These are phyloP conservation scores for Paspalum notatum DNA, from an alignment of 176 grass and related monocot species.

Conservation along the genomic window DNA sequence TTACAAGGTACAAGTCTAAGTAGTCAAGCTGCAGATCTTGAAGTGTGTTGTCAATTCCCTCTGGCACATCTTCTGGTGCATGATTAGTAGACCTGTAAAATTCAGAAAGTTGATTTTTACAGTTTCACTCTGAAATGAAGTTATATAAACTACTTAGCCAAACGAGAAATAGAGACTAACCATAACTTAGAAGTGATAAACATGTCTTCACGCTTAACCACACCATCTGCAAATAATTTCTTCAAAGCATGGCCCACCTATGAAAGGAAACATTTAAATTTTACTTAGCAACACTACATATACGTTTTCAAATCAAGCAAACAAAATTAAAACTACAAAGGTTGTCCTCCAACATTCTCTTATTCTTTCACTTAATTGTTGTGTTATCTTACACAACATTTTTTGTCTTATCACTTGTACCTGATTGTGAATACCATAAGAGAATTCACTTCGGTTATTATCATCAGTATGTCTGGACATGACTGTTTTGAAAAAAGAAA, in stretches of 20 bases:
- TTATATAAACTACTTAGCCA: not conserved
- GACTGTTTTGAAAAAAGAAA: not conserved
- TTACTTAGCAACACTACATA: constrained; percentile 2
- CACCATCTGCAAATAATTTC: constrained; percentile 64
- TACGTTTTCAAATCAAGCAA: not conserved
- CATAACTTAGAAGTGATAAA: constrained; percentile 93
- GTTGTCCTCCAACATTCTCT: constrained; percentile 7
- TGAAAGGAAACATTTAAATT: not conserved
- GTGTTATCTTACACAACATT: not conserved
- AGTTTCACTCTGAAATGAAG: not conserved
- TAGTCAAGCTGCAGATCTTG: constrained; percentile 48
- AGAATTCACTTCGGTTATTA: not conserved
- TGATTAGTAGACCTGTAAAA: constrained; percentile 40
- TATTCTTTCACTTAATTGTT: not conserved
- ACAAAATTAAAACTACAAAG: not conserved
- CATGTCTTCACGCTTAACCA: constrained; percentile 70
- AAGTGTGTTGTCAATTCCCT: constrained; percentile 27
- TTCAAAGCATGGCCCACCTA: constrained; percentile 79
- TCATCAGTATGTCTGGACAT: not conserved
- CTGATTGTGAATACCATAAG: not conserved
- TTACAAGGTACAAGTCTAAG: constrained; percentile 51
- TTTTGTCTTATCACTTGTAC: not conserved
- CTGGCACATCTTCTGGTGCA: constrained; percentile 46
- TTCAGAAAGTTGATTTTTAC: not conserved
- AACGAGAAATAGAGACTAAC: constrained; percentile 41